Conservation (phyloP, 495 filamentous ascomycete species). For the Aspergillus mulundensis region DNA sequence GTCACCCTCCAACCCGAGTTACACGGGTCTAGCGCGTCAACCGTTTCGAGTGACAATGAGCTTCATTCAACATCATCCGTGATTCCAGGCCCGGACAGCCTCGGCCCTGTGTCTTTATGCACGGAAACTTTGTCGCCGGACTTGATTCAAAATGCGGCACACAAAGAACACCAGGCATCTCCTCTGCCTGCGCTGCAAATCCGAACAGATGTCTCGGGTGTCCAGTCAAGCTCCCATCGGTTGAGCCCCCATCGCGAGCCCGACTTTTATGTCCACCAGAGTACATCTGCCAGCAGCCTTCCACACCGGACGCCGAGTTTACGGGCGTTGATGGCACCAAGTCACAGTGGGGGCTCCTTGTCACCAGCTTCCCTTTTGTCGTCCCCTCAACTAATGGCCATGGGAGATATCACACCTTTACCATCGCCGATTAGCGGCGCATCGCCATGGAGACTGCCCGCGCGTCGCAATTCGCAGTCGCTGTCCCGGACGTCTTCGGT, state of each 20-base stretch:
- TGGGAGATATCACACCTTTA: slow-evolving; percentile 87
- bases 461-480: slow-evolving; percentile 44
- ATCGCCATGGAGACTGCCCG: slow-evolving; percentile 54
- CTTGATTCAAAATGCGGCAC: slow-evolving; percentile 12
- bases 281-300: slow-evolving; percentile 41
- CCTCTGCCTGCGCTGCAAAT: slow-evolving; percentile 38
- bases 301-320: slow-evolving; percentile 49
- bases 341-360: slow-evolving; percentile 49
- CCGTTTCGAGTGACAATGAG: slow-evolving; percentile 22
- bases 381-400: slow-evolving; percentile 72
- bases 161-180: slow-evolving; percentile 3
- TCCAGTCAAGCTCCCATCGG: slow-evolving; percentile 27
- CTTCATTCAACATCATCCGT: slow-evolving; percentile 9
- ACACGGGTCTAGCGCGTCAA: slow-evolving; percentile 16
- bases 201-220: slow-evolving; percentile 35
- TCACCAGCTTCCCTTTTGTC: slow-evolving; percentile 58
- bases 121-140: slow-evolving; percentile 1
- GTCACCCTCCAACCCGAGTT: slow-evolving; percentile 16
- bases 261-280: slow-evolving; percentile 34
- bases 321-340: slow-evolving; percentile 38
- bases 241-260: slow-evolving; percentile 30
- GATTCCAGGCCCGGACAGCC: slow-evolving; percentile 13
- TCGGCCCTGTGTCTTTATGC: slow-evolving; percentile 7
- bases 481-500: slow-evolving; percentile 40
- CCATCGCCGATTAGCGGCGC: slow-evolving; percentile 80